Percentiles rank a stretch among this genome's conserved stretches.
These are phyloP conservation scores for Eruca vesicaria DNA, from an alignment of 441 rosid genomes.

Conservation along the genomic window DNA sequence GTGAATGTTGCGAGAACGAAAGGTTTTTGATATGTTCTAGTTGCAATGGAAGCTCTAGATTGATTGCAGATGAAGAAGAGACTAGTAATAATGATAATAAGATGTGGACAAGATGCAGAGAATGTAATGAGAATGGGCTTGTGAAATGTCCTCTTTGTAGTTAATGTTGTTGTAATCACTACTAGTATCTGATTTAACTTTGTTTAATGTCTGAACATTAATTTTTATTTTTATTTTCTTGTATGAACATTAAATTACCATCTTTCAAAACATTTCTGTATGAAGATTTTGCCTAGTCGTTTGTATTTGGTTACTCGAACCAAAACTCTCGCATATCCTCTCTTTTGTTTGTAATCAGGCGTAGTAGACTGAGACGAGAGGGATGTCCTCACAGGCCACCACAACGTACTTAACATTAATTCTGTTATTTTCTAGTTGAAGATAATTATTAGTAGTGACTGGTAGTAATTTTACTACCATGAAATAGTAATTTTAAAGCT, in stretches of 20 bases:
- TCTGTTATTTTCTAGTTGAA: background rate
- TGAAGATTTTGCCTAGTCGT: background rate
- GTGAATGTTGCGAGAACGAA: slow-evolving; percentile 58
- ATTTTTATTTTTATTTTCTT: too few species aligned
- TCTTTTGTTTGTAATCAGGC: too few species aligned
- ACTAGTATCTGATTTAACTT: background rate
- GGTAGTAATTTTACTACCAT: too few species aligned
- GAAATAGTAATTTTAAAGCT: too few species aligned
- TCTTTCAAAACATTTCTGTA: background rate
- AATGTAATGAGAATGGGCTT: slow-evolving; percentile 86
- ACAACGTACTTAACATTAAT: background rate
- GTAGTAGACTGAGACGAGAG: too few species aligned
- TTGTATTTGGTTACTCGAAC: background rate
- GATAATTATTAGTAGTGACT: too few species aligned
- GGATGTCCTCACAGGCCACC: too few species aligned
- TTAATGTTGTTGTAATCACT: slow-evolving; percentile 12
- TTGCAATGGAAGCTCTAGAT: slow-evolving; percentile 74
- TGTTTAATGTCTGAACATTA: background rate
- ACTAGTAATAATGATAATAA: slow-evolving; percentile 32
- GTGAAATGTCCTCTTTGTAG: slow-evolving; percentile 65
- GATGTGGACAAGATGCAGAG: slow-evolving; percentile 49
- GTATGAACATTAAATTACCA: background rate
- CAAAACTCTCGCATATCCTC: background rate
- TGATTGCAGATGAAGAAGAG: slow-evolving; percentile 41
- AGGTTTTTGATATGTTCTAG: slow-evolving; percentile 65